Base-by-base conservation (phyloP, 352 stramenopile genomes). In the Globisporangium splendens region DNA sequence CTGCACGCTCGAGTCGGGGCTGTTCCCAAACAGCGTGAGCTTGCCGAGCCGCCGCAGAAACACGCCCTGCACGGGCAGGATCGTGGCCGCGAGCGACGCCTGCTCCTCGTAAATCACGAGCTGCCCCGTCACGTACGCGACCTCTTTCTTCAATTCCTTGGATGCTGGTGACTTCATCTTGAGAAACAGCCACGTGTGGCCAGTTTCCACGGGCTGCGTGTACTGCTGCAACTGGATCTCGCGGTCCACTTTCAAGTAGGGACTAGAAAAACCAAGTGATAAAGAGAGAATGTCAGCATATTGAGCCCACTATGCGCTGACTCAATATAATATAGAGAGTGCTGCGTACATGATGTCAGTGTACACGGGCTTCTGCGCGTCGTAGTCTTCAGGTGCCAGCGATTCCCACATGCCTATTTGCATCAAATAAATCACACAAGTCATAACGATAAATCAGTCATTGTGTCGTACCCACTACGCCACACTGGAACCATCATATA, bases 91-190 rank as follows among this genome's bases (percentile, higher is more conserved):
- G 6, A 93, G 68, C 12, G 81, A 90, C 18, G 83, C 75, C 62
- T 90, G 75, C 49, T 93, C 75, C 47, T 93, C 84, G 63, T 93
- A 91, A 43, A 93, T 89, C 18, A 93, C 83, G 53, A 91, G 68
- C 61, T 93, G 84, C 0, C 84, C 84, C 18, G 80, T 89, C 1
- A 91, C 79, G 59, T 93, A 93, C 14, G 81, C 72, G 43, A 91
- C 77, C 42, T 93, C 84, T 12, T 72, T 70, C 15, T 57, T 75
- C 28, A 93, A 52, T 22, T 91, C 84, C 28, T 90, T 89, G 5
- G 74, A 75, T 1, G 79, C 77, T 3, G 84, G 77, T 20, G 71
- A 62, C 63, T 91, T 91, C 77, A 89, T 91, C 66, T 89, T 91
- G 7, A 93, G 63, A 22, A 93, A 78, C 3, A 93, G 62, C 84